Percentiles rank a stretch among this genome's conserved stretches.
These are phyloP conservation scores for Mucor circinelloides DNA, from an alignment of 371 early-diverging fungal species.

Conservation along the genomic window DNA sequence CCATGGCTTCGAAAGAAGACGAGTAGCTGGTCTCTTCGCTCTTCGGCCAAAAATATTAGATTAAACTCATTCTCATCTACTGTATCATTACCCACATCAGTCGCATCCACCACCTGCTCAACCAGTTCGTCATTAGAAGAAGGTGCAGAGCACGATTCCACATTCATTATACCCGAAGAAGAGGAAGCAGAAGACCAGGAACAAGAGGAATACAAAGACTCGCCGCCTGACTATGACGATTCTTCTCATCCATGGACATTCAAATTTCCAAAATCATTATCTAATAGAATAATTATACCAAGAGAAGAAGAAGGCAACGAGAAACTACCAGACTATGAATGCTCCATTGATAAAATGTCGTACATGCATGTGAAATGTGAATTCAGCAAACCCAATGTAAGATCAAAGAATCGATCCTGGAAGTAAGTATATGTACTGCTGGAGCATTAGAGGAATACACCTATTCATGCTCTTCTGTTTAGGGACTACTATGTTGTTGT, in stretches of 20 bases:
- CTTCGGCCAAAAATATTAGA: not conserved
- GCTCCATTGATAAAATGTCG: constrained; percentile 19
- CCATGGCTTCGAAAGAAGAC: constrained; percentile 13
- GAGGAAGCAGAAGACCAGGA: not conserved
- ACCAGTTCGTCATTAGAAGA: not conserved
- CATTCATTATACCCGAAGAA: not conserved
- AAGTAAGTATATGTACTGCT: constrained; percentile 16
- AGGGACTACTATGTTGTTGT: constrained; percentile 20
- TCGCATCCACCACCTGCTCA: not conserved
- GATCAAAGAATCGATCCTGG: constrained; percentile 32
- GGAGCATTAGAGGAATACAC: not conserved
- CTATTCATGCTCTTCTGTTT: not conserved
- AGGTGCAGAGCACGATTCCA: not conserved
- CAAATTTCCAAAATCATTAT: constrained; percentile 13
- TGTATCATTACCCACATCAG: not conserved
- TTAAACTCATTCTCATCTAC: constrained; percentile 2
- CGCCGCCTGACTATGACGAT: constrained; percentile 26
- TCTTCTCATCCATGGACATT: constrained; percentile 28
- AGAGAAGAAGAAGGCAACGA: constrained; percentile 37
- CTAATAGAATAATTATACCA: constrained; percentile 13
- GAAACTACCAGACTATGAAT: constrained; percentile 29
- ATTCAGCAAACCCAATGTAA: constrained; percentile 10
- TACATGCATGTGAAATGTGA: constrained; percentile 32
- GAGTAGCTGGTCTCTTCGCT: constrained; percentile 27
- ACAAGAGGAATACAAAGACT: not conserved